Base-by-base conservation (phyloP, 331 rosid species). In the Quercus tomentella region DNA sequence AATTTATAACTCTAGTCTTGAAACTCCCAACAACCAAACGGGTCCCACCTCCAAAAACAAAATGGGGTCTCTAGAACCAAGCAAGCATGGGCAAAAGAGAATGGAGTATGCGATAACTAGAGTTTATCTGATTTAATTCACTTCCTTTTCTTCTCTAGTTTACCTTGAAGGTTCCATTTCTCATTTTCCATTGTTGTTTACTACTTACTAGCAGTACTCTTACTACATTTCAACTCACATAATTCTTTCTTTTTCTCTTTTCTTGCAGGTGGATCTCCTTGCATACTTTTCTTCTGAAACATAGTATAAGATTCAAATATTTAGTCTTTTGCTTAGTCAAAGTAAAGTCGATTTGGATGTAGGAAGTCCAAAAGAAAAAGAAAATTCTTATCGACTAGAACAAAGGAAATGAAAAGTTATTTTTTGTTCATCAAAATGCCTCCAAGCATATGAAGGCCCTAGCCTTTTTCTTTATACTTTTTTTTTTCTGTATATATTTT, bases 181-280 rank as follows among this genome's bases (percentile, higher is more conserved):
- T 58, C 31, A 21, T 23, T 58, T 58, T 22, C 16, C 31, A 58
- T 58, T 3, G 25, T 23, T 21, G 66, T 11, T 58, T 21, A 26
- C 17, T 6, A 22, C 5, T 58, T 21, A 15, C 17, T 2, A 22
- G 65, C 2, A 3, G 28, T 20, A 23, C 49, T 7, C 63, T 4
- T 22, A 10, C 66, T 22, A 58, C 31, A 60, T 10, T 60, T 60
- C 14, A 60, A 60, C 66, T 60, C 66, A 65, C 70, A 65, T 65
- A 10, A 65, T 30, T 30, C 23, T 65, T 4, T 28, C 31, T 15
- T 35, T 15, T 23, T 23, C 62, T 8, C 11, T 61, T 15, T 9
- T 57, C 7, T 58, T 58, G 78, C 45, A 58, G 78, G 70, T 41
- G 78, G 78, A 58, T 75, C 58, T 35, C 30, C 70, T 21, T 12